A percentile compares a stretch with the other conserved stretches of the same genome.
These are phyloP conservation scores for Parascedosporium putredinis DNA, from an alignment of 2,329 filamentous ascomycete genomes.

Conservation along the genomic window DNA sequence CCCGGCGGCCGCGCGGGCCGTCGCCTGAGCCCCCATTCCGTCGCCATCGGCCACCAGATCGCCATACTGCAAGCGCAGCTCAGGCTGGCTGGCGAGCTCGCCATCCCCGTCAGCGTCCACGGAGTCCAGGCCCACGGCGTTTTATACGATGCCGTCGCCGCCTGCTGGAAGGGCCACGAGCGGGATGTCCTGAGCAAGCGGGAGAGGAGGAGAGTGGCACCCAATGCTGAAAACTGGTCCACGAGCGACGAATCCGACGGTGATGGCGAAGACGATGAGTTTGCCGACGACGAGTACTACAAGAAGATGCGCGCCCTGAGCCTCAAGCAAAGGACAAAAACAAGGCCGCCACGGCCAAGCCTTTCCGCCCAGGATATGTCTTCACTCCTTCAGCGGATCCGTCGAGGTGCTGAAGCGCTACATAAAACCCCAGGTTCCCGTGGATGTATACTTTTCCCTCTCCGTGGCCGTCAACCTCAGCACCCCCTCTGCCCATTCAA, in stretches of 20 bases:
- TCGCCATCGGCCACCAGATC: slow-evolving; percentile 59
- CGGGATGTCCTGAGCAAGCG: slow-evolving; percentile 48
- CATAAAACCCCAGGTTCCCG: slow-evolving; percentile 59
- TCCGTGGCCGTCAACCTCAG: slow-evolving; percentile 73
- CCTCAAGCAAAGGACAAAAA: slow-evolving; percentile 12
- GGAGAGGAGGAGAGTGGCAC: slow-evolving; percentile 40
- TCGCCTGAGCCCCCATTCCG: slow-evolving; percentile 55
- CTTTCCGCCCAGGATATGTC: slow-evolving; percentile 79
- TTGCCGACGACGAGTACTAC: slow-evolving; percentile 19
- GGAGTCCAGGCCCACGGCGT: slow-evolving; percentile 68
- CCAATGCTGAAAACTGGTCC: slow-evolving; percentile 35
- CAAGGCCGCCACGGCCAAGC: slow-evolving; percentile 32
- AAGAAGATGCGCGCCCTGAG: slow-evolving; percentile 12
- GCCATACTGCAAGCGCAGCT: slow-evolving; percentile 57
- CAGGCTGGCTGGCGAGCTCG: slow-evolving; percentile 56
- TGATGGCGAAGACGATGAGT: slow-evolving; percentile 16
- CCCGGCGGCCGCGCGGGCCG: slow-evolving; percentile 63
- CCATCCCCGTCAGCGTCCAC: slow-evolving; percentile 57
- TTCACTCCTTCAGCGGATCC: slow-evolving; percentile 85
- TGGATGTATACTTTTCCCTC: slow-evolving; percentile 78
- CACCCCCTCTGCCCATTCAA: slow-evolving; percentile 19
- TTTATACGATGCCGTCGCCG: slow-evolving; percentile 53
- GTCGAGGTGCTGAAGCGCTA: slow-evolving; percentile 70
- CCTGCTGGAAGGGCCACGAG: slow-evolving; percentile 63
- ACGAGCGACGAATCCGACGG: slow-evolving; percentile 17